Base-by-base conservation (phyloP, 306 rosid species). In the Boehmeria nivea region DNA sequence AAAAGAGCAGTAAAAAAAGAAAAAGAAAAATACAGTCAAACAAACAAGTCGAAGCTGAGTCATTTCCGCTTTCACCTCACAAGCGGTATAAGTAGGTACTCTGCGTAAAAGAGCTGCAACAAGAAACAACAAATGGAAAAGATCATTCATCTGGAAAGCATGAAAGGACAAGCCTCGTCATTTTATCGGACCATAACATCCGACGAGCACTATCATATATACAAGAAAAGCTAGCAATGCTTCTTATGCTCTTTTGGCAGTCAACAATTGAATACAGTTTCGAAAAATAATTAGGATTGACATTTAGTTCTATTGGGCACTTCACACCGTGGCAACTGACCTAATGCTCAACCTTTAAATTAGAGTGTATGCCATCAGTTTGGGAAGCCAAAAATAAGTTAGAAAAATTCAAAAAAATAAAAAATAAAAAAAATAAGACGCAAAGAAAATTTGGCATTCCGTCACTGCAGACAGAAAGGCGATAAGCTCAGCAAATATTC, bases 31-130 rank as follows among this genome's bases (percentile, higher is more conserved):
- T 6, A n/a, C n/a, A n/a, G 36, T 6, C 5, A 31, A 10, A 10
- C 36, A 31, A 31, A 31, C 36, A 31, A 31, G 9, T 31, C 36
- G 36, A 14, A 5, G 14, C 2, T 6, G 20, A 34, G 2, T 31
- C 39, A 3, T 6, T 25, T 17, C 13, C 13, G 8, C 65, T 60
- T 62, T 90, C 87, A 87, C 72, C 95, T 72, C 54, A 84, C 87
- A 8, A 85, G 61, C 14, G 99, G 96, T 59, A 91, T 75, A 54
- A 91, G 83, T 3, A 91, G 71, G 77, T 91, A 91, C 71, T 91
- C 95, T 1, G 89, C 94, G 19, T 91, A 91, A 67, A 91, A 91
- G 24, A 91, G 82, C 96, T 84, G 96, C 81, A 78, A 59, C 11
- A 61, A 71, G 63, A 26, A 53, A 49, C 16, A 25, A 25, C 33